Conservation (phyloP, 306 rosid species). For the Rosa multiflora region DNA sequence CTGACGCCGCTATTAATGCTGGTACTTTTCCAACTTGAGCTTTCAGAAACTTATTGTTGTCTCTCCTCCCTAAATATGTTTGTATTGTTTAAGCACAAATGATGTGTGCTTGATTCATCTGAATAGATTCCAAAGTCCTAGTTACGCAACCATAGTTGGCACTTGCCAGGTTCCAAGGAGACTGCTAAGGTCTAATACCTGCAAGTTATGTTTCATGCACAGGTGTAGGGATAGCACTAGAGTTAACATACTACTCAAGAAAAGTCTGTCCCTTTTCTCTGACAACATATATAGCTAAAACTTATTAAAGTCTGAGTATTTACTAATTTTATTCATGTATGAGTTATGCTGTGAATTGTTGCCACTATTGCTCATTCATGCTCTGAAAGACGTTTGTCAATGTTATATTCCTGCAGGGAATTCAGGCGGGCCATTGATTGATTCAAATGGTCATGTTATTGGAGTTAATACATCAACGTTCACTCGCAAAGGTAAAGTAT, state of each 20-base stretch:
- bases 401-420: slow-evolving; percentile 54
- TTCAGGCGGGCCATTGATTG: slow-evolving; percentile 89
- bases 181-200: neutral
- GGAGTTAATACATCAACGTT: slow-evolving; percentile 94
- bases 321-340: neutral
- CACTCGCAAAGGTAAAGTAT: slow-evolving; percentile 71
- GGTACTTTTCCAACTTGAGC: slow-evolving; percentile 36
- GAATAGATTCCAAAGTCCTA: neutral
- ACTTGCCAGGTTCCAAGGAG: neutral
- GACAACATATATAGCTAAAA: neutral
- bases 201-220: neutral
- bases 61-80: neutral
- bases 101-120: neutral
- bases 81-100: neutral
- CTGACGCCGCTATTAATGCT: slow-evolving; percentile 86
- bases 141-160: neutral
- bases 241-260: neutral
- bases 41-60: neutral
- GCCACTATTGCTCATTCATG: neutral
- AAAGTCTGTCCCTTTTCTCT: neutral
- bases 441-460: slow-evolving; percentile 76
- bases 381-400: neutral
- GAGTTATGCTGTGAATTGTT: neutral
- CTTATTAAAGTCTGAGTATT: neutral
- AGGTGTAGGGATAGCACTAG: neutral